These are phyloP conservation scores for Myriosclerotinia curreyana DNA, from an alignment of 2,329 filamentous ascomycete genomes.

Conservation along the genomic window DNA sequence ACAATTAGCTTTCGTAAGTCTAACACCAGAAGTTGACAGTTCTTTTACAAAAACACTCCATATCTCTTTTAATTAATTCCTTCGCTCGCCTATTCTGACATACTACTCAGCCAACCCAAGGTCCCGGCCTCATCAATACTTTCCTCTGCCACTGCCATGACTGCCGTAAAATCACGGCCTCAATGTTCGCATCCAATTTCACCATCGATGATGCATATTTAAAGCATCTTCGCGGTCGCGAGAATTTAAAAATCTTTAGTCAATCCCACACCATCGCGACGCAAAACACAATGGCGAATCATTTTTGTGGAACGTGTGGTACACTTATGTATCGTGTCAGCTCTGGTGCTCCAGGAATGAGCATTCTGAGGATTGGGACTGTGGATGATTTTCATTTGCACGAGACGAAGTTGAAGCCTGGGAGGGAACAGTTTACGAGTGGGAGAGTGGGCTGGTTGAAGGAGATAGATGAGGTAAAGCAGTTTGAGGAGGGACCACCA, in stretches of 20 bases:
- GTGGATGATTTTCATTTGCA: conserved; percentile 59
- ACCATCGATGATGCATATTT: conserved; percentile 47
- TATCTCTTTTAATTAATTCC: not conserved
- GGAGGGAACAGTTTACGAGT: conserved; percentile 51
- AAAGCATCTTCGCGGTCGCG: conserved; percentile 50
- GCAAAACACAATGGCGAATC: conserved; percentile 55
- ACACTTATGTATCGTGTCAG: conserved; percentile 57
- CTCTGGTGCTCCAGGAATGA: conserved; percentile 45
- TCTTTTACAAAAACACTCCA: not conserved
- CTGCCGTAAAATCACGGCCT: conserved; percentile 60
- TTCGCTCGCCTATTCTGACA: not conserved
- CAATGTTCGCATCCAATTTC: conserved; percentile 61
- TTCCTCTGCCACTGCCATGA: conserved; percentile 61
- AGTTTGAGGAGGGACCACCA: conserved; percentile 28
- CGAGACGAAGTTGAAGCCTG: conserved; percentile 55
- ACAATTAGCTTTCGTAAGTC: conserved; percentile 51
- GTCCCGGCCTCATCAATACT: conserved; percentile 46
- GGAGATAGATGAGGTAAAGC: conserved; percentile 39
- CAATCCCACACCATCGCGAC: conserved; percentile 49
- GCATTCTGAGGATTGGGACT: conserved; percentile 55
- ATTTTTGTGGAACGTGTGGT: conserved; percentile 59
- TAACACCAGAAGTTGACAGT: not conserved
- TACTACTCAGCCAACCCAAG: conserved; percentile 44
- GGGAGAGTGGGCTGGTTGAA: conserved; percentile 51
- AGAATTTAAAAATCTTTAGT: conserved; percentile 47